phyloP scores from a whole-genome alignment of 2,329 filamentous ascomycete species.

The Paraconiothyrium sp. region DNA sequence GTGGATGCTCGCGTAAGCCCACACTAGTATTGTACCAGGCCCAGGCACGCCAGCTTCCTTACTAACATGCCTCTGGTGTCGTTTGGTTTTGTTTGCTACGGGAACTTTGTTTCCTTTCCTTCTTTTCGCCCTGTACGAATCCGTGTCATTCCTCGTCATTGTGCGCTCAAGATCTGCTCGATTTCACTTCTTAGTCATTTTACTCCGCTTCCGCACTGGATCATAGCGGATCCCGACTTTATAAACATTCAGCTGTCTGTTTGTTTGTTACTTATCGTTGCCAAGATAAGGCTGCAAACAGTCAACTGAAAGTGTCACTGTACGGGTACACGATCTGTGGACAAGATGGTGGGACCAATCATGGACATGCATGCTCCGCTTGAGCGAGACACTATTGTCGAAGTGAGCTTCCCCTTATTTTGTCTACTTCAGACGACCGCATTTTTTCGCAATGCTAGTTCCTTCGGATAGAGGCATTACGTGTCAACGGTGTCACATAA shows the following conservation, averaged over 20 bases:
- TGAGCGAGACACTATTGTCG: conserved; percentile 6
- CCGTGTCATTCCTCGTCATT: not conserved
- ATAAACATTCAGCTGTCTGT: no score
- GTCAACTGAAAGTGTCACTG: no score
- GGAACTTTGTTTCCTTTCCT: not conserved
- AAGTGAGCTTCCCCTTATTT: not conserved
- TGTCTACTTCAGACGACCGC: not conserved
- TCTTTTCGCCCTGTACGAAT: not conserved
- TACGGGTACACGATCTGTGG: no score
- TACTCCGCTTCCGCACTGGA: conserved; percentile 8
- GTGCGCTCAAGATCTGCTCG: not conserved
- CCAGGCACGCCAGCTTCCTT: not conserved
- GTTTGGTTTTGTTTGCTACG: not conserved
- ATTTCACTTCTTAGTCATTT: not conserved
- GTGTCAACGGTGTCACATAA: not conserved
- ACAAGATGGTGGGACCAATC: conserved; percentile 7
- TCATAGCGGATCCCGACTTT: not conserved
- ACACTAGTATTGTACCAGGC: not conserved
- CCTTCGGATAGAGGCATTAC: not conserved
- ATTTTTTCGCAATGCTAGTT: not conserved
- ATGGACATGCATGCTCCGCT: conserved; percentile 9
- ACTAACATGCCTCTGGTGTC: not conserved
- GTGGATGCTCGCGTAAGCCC: conserved; percentile 2
- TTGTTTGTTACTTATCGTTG: no score
- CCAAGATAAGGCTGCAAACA: no score